Conservation (phyloP, 768 basidiomycete genomes). For the Termitomyces sp. region DNA sequence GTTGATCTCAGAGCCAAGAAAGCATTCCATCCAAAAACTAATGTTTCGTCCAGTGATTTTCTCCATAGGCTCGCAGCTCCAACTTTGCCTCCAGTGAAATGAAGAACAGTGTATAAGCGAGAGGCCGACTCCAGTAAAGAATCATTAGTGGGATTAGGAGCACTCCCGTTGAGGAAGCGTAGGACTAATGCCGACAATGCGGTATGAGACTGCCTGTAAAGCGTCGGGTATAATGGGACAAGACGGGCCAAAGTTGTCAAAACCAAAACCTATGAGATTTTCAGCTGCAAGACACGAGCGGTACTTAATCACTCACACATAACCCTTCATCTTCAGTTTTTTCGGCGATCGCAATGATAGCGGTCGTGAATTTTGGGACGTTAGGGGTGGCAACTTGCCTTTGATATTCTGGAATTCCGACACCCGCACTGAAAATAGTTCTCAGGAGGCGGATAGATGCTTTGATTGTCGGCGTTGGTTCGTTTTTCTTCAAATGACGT, state of each 20-base stretch:
- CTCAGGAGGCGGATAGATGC: slow-evolving; percentile 61
- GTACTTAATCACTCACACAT: slow-evolving; percentile 36
- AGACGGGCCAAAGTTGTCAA: slow-evolving; percentile 49
- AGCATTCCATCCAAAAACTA: slow-evolving; percentile 62
- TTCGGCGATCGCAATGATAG: slow-evolving; percentile 52
- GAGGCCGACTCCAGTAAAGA: slow-evolving; percentile 44
- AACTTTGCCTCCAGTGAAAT: slow-evolving; percentile 75
- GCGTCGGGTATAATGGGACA: slow-evolving; percentile 60
- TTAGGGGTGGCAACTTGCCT: slow-evolving; percentile 71
- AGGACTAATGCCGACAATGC: slow-evolving; percentile 50
- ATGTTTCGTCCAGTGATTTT: slow-evolving; percentile 65
- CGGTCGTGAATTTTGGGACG: slow-evolving; percentile 63
- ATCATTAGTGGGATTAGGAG: slow-evolving; percentile 34
- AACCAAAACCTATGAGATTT: slow-evolving; percentile 33
- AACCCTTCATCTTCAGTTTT: slow-evolving; percentile 45
- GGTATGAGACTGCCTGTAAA: slow-evolving; percentile 51
- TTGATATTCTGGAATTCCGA: slow-evolving; percentile 72
- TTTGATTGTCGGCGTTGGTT: slow-evolving; percentile 54
- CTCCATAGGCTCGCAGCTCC: slow-evolving; percentile 70
- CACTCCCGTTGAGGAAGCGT: slow-evolving; percentile 50
- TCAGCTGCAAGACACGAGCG: background rate
- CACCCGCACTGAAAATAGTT: slow-evolving; percentile 54
- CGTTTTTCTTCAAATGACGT: slow-evolving; percentile 52
- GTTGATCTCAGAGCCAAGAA: slow-evolving; percentile 57
- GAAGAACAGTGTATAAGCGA: slow-evolving; percentile 55